Conservation (phyloP, 139 green algal species). For the Auxenochlorella pyrenoidosa region DNA sequence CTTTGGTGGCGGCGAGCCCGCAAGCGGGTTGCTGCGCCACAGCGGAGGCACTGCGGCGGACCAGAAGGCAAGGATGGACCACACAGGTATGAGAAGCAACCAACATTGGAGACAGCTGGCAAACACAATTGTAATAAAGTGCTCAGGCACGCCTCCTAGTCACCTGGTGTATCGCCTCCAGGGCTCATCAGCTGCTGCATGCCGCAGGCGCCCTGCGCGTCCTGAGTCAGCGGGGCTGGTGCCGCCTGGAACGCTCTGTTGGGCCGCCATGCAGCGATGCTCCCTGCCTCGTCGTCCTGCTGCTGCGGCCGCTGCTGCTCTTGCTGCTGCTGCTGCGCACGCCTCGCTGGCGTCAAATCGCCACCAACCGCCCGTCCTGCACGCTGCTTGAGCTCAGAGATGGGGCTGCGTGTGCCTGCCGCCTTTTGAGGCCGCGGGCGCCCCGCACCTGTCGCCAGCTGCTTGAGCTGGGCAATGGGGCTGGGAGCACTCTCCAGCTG, state of each 20-base stretch:
- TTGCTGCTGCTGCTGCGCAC: not conserved
- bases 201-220: not conserved
- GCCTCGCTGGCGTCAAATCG: not conserved
- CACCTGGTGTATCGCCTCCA: not conserved
- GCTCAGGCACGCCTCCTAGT: not conserved
- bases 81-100: not conserved
- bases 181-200: conserved; percentile 13
- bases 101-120: not conserved
- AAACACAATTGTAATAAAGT: too few relatives aligned
- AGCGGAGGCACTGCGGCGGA: not conserved
- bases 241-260: not conserved
- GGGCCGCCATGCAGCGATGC: conserved; percentile 2
- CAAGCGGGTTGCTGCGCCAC: conserved; percentile 35
- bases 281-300: too few relatives aligned
- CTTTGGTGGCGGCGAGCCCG: not conserved
- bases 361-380: not conserved
- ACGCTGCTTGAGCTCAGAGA: not conserved
- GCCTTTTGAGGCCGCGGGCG: not conserved
- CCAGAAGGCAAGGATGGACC: not conserved
- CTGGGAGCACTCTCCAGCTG: conserved; percentile 14
- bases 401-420: not conserved
- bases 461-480: conserved; percentile 22
- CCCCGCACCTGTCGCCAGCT: not conserved
- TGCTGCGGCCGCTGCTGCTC: not conserved
- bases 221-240: not conserved